phyloP scores from a whole-genome alignment of 2,329 filamentous ascomycete species.

The Hypoxylon sp. region DNA sequence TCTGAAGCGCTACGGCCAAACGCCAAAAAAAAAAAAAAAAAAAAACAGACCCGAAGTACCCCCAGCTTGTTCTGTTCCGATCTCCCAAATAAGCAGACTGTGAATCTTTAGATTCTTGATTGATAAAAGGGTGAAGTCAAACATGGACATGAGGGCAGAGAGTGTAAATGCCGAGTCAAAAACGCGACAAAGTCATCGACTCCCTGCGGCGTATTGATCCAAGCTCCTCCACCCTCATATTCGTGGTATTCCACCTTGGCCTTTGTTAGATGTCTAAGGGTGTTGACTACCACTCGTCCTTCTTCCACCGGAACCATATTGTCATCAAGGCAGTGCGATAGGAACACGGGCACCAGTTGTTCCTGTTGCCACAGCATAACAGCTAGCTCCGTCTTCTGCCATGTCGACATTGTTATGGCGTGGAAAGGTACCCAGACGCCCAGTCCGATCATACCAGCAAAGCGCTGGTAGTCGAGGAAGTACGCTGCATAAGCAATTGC shows the following conservation, averaged over 20 bases:
- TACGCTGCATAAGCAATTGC: not conserved
- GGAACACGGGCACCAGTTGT: not conserved
- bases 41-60: not conserved
- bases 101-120: not conserved
- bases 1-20: no score
- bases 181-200: not conserved
- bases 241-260: not conserved
- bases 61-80: not conserved
- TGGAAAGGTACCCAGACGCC: not conserved
- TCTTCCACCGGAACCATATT: not conserved
- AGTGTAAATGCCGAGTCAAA: not conserved
- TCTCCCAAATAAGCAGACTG: not conserved
- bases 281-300: not conserved
- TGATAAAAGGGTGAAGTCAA: not conserved
- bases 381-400: not conserved
- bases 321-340: not conserved
- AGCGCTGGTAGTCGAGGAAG: not conserved
- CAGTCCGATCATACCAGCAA: conserved; percentile 5
- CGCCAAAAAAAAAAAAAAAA: not conserved
- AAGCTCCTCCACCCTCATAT: conserved; percentile 2
- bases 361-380: not conserved
- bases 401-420: not conserved
- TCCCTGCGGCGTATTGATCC: not conserved
- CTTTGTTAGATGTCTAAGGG: not conserved
- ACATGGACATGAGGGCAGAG: not conserved